A percentile compares a stretch with the other conserved stretches of the same genome.
Conservation (phyloP, 805 yeast species). For the Ogataea kodamae region DNA sequence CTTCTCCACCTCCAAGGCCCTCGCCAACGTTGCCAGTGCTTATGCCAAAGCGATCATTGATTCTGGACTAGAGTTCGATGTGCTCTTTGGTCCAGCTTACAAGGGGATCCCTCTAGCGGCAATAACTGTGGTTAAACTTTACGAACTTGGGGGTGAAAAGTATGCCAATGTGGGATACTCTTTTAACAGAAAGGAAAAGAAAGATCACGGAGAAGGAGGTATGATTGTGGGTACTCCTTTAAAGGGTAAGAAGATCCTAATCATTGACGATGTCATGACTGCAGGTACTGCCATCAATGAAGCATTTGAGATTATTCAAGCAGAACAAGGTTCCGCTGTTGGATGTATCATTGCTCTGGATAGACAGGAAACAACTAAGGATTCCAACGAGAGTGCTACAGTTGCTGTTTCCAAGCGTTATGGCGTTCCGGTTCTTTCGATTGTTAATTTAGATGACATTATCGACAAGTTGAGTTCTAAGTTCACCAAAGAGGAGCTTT, state of each 20-base stretch:
- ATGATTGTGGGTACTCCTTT: conserved; percentile 82
- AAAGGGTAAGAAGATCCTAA: conserved; percentile 67
- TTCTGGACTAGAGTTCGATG: conserved; percentile 80
- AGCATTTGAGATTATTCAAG: conserved; percentile 75
- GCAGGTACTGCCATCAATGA: conserved; percentile 98
- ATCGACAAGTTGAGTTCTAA: conserved; percentile 53
- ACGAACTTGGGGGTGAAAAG: conserved; percentile 82
- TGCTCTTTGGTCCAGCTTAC: conserved; percentile 95
- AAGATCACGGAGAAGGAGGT: conserved; percentile 99
- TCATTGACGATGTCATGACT: conserved; percentile 96
- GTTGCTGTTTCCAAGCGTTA: conserved; percentile 69
- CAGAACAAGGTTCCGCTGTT: conserved; percentile 67
- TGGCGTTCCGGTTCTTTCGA: conserved; percentile 78
- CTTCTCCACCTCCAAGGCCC: conserved; percentile 73
- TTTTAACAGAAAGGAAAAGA: conserved; percentile 95
- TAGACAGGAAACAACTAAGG: conserved; percentile 85
- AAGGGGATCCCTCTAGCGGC: conserved; percentile 97
- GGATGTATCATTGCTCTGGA: conserved; percentile 91
- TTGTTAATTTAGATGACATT: conserved; percentile 74
- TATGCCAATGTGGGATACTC: conserved; percentile 76
- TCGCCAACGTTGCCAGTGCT: conserved; percentile 79
- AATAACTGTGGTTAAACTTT: conserved; percentile 84
- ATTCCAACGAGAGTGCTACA: conserved; percentile 70
- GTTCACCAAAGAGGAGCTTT: conserved; percentile 55
- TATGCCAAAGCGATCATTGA: conserved; percentile 86